These are phyloP conservation scores for Collybia mongolica DNA, from an alignment of 768 basidiomycete genomes.

Conservation along the genomic window DNA sequence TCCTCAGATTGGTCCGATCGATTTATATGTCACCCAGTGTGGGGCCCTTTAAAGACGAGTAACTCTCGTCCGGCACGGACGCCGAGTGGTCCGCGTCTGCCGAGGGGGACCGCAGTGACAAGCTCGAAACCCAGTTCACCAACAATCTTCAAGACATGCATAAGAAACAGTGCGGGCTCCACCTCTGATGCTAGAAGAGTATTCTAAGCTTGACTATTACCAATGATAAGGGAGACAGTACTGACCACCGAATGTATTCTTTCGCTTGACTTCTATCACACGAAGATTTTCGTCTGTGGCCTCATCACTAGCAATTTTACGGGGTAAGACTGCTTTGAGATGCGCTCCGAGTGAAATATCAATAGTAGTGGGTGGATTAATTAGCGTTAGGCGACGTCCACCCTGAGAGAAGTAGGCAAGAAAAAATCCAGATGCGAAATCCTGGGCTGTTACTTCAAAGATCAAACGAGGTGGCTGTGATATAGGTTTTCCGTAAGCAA, in stretches of 20 bases:
- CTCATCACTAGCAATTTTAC: conserved; percentile 34
- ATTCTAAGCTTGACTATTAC: not conserved
- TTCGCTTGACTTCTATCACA: conserved; percentile 53
- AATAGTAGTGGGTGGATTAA: conserved; percentile 43
- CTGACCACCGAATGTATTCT: conserved; percentile 32
- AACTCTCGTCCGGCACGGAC: conserved; percentile 52
- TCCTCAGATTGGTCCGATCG: not conserved
- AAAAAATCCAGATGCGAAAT: conserved; percentile 57
- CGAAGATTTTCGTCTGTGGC: conserved; percentile 50
- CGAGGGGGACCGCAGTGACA: conserved; percentile 67
- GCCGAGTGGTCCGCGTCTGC: conserved; percentile 40
- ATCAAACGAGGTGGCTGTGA: conserved; percentile 58
- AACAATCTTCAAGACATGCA: conserved; percentile 63
- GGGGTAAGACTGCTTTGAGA: conserved; percentile 34
- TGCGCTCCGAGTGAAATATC: conserved; percentile 38
- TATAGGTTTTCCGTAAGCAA: not conserved
- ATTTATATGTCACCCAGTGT: conserved; percentile 8
- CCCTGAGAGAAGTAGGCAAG: conserved; percentile 61
- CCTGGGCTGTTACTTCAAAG: conserved; percentile 53
- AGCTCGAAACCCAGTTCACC: conserved; percentile 57
- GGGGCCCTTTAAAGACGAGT: conserved; percentile 58
- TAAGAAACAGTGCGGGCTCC: conserved; percentile 55
- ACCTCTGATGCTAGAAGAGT: conserved; percentile 34
- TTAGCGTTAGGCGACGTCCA: conserved; percentile 52
- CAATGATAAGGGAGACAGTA: not conserved